Evolutionary conservation across 73 alveolate species (phyloP).

Genomic region (Paramecium pentaurelia): DNA sequence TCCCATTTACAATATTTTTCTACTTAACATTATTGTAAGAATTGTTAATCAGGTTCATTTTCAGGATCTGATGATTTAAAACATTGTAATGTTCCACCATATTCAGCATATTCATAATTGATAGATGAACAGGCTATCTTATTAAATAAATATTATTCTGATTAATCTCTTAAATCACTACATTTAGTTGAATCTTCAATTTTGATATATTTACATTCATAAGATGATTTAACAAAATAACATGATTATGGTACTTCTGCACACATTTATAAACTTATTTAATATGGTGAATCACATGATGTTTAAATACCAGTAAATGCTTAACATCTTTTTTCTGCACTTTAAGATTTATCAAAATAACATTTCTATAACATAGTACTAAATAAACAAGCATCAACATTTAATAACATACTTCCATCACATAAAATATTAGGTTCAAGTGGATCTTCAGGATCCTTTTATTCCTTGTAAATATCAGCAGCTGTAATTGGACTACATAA

Average conservation of each 20-base stretch:
- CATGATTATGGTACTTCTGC: neutral
- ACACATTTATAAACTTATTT: neutral
- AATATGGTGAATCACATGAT: neutral
- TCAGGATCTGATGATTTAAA: neutral
- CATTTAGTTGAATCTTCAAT: neutral
- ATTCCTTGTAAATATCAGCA: neutral
- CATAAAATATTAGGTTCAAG: neutral
- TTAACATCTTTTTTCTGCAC: neutral
- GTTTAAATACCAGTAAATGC: neutral
- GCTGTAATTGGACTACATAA: neutral
- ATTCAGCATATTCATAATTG: neutral
- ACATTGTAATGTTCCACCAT: neutral
- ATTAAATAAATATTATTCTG: neutral
- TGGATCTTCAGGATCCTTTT: neutral
- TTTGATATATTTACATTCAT: neutral
- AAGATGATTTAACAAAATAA: neutral
- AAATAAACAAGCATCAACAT: neutral
- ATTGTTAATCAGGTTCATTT: neutral
- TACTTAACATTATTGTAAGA: neutral
- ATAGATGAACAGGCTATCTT: neutral
- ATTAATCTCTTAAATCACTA: neutral
- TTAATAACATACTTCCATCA: neutral
- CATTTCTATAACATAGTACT: neutral
- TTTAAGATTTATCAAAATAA: neutral
- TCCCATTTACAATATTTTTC: slow-evolving; percentile 23